phyloP scores from a whole-genome alignment of 1,284 basidiomycete species.

The Tilletiaria anomala region DNA sequence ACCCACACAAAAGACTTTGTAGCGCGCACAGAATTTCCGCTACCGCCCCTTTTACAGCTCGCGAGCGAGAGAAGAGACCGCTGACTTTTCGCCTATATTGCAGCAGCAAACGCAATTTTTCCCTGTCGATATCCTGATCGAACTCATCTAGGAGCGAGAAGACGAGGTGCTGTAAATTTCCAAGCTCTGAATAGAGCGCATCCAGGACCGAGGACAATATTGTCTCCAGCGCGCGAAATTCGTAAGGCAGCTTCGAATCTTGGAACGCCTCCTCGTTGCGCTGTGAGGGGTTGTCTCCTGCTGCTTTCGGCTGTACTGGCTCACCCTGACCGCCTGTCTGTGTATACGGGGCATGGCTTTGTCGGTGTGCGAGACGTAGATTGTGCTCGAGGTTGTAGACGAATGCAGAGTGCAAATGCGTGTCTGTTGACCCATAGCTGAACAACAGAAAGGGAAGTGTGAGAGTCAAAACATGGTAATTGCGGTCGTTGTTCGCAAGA shows the following conservation, averaged over 20 bases:
- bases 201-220: slow-evolving; percentile 28
- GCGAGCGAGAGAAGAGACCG: slow-evolving; percentile 15
- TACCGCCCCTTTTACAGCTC: slow-evolving; percentile 21
- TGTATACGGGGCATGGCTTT: no score
- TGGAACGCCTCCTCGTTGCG: not conserved
- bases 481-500: slow-evolving; percentile 50
- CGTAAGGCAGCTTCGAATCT: slow-evolving; percentile 20
- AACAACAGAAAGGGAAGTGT: not conserved
- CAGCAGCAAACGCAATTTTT: slow-evolving; percentile 24
- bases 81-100: slow-evolving; percentile 25
- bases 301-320: no score
- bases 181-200: slow-evolving; percentile 25
- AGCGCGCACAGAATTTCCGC: slow-evolving; percentile 13
- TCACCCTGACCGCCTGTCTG: no score
- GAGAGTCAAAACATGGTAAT: not conserved
- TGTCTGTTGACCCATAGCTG: slow-evolving; percentile 20
- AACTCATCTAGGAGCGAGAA: slow-evolving; percentile 15
- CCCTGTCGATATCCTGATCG: slow-evolving; percentile 30
- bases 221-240: slow-evolving; percentile 29
- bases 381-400: slow-evolving; percentile 34
- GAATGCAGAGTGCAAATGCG: slow-evolving; percentile 22
- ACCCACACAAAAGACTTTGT: not conserved
- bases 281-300: not conserved
- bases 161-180: slow-evolving; percentile 17
- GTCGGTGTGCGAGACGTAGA: slow-evolving; percentile 9